Conservation (phyloP, 2,329 filamentous ascomycete species). For the Beauveria brongniartii region DNA sequence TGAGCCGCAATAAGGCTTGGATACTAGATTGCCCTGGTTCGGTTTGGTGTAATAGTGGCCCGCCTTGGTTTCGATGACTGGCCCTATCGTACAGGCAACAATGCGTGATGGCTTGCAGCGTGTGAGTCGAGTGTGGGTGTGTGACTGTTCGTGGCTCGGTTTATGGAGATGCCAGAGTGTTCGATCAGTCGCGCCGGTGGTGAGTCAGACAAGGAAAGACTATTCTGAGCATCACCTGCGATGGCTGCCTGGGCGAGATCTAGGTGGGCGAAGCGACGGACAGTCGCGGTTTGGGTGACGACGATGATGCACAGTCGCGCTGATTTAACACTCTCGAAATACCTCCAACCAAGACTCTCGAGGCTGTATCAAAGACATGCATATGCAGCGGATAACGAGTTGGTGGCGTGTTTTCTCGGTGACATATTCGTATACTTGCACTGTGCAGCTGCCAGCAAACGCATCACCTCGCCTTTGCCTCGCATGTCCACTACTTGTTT, state of each 20-base stretch:
- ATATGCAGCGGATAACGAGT: neutral
- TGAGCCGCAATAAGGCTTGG: neutral
- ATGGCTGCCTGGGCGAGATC: neutral
- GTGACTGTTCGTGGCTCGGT: neutral
- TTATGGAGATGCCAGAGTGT: neutral
- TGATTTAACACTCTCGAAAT: neutral
- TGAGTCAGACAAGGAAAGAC: conserved; percentile 11
- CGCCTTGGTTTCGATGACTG: neutral
- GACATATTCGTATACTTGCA: neutral
- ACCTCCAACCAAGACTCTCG: neutral
- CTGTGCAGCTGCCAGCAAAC: conserved; percentile 8
- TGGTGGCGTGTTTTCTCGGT: neutral
- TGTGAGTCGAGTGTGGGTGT: conserved; percentile 7
- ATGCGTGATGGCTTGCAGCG: conserved; percentile 1
- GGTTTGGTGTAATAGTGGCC: neutral
- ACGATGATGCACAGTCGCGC: neutral
- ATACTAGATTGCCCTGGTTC: neutral
- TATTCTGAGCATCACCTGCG: neutral
- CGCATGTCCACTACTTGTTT: neutral
- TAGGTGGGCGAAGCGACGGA: neutral
- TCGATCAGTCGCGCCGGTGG: neutral
- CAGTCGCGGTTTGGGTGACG: neutral
- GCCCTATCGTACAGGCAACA: neutral
- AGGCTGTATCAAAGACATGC: neutral
- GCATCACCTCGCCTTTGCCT: neutral